Base-by-base conservation (phyloP, 2,329 filamentous ascomycete species). In the Cladosporium sp. region DNA sequence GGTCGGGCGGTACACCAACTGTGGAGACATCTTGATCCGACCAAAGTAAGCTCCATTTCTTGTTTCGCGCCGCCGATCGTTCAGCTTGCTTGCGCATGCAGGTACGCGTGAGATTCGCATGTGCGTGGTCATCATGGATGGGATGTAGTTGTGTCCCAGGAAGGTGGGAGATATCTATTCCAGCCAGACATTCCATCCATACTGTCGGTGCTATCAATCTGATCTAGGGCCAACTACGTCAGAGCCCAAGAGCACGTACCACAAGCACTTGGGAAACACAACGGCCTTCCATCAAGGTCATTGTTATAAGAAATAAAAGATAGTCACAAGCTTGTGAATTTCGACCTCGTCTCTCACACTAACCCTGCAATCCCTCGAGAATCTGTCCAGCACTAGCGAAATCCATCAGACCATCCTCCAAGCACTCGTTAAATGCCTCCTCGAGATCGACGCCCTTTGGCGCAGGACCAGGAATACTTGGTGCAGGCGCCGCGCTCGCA, bases 371-470 rank as follows among this genome's bases (percentile, higher is more conserved):
- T 30, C 61, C 61, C 51, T 54, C 61, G 10, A 64, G 24, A 15
- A 64, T 54, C 18, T 57, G 36, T 30, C 51, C 61, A 44, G 66
- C 65, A n/a, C 68, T 67, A 26, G 69, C 69, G n/a, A 71, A 41
- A 30, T 72, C 76, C 24, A 85, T 75, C 69, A 84, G 71, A 2
- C 83, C 83, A 60, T 87, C 84, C 54, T 86, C 84, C 21, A 84
- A 79, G 78, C 84, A 83, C 55, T 84, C 81, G 67, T 82, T 80
- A 30, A 84, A 75, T 30, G 83, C 80, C 2, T 75, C 73, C 63
- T 78, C 75, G 59, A 82, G 68, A 24, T 81, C 77, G 34, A 80
- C 77, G n/a, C 74, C 70, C 65, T 76, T 76, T 57, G 79, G 74
- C 49, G 77, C 75, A 49, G 77, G 78, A 70, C 81, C 75, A 60